Base-by-base conservation (phyloP, 2,329 filamentous ascomycete species). In the Diplodia intermedia region DNA sequence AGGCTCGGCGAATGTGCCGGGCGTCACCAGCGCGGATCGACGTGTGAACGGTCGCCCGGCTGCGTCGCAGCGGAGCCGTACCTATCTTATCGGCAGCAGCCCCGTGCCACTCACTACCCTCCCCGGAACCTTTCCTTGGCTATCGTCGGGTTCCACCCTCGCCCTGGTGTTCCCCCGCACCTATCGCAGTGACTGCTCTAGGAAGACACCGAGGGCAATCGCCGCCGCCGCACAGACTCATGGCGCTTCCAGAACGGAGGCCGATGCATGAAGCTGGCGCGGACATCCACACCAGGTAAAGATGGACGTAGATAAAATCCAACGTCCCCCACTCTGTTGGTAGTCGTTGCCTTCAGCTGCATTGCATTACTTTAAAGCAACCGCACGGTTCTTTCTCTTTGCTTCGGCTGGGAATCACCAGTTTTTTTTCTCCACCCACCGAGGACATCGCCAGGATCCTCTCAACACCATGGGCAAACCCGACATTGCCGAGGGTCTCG, bases 1-100 rank as follows among this genome's bases (percentile, higher is more conserved):
- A 62, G 9, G 43, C 57, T 26, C 57, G 57, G 43, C 26, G 38
- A 62, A 29, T 23, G 26, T 38, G 6, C 43, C 60, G 60, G 60
- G 60, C 60, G 60, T 62, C 60, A 62, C 18, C 60, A 62, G 60
- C 60, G 60, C 60, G 18, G 43, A 62, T 62, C 60, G 29, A 38
- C 26, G 18, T 60, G 54, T 8, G 31, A 12, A 23, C 8, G 52
- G 23, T 12, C 38, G 20, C 12, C 26, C 60, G 60, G 60, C 60
- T 62, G 14, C 18, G 26, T 62, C 60, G 15, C 18, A 26, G 60
- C 26, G 60, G 60, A 52, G 43, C 60, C 60, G 60, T 52, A 62
- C 49, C 60, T 62, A 62, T 62, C 60, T 62, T 62, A 62, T 62
- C 60, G 18, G 38, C 38, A 23, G 9, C 2, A 38, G 23, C 11